Evolutionary conservation across 495 filamentous ascomycete species (phyloP), one percentile per base, ranked within the genome.

Genomic region (Melanomma pulvis-pyrius): DNA sequence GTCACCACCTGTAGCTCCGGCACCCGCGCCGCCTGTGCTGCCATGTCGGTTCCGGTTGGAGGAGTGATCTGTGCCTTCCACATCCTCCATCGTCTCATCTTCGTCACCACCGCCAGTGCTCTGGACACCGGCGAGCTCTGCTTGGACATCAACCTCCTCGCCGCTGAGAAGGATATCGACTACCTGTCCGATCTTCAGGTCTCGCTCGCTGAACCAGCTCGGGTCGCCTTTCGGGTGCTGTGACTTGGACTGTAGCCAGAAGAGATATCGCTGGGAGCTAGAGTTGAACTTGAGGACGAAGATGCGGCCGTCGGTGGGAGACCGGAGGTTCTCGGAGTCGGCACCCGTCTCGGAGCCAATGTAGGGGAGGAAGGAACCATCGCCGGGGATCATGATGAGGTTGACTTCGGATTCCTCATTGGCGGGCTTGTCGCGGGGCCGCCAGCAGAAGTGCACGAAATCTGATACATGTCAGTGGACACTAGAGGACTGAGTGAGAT

Each of bases 381-480:
- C 96, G 1, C 83, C 80, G n/a, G 96, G 92, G 44, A 97, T 84
- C 89, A 94, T 96, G 63, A 94, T 83, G 48, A 96, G 82, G 74
- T 97, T 91, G 36, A 93, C 76, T 51, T 93, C 89, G 36, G 91
- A 88, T 6, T 44, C 39, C 56, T 90, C 80, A 54, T 86, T 81
- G 69, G 87, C 77, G 28, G 85, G 82, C 55, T 83, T 80, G 73
- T 79, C 83, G 46, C 87, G 83, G 11, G 84, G 81, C 55, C 93
- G 90, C 96, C 96, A 99, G 84, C 93, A 98, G 78, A 99, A 96
- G 81, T 97, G 93, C 70, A 93, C 82, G 47, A 98, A 83, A 1
- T 97, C 88, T 90, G 51, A 49, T n/a, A 4, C 13, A 4, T 19
- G 30, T 61, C 54, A 24, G 59, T 73, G 59, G 57, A 63, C 51